A percentile compares a stretch with the other conserved stretches of the same genome.
Evolutionary conservation across 441 rosid species (phyloP).

Genomic region (Jatropha podagrica): DNA sequence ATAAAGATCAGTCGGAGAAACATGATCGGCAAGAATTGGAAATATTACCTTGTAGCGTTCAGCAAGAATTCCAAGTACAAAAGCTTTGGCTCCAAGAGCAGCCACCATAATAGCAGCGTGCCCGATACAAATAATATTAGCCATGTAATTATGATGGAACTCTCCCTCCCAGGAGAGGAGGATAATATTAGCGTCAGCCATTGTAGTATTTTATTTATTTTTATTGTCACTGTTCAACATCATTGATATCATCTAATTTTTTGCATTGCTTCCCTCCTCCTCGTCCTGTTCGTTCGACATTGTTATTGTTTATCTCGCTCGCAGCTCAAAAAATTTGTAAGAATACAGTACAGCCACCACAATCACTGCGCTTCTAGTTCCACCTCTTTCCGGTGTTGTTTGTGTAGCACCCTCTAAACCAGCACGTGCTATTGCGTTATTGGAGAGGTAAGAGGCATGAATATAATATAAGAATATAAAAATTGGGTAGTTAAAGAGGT

Average conservation of each 20-base stretch:
- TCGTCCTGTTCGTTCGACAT: not conserved
- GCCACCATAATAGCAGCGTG: constrained; percentile 12
- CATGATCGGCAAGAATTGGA: too few relatives aligned
- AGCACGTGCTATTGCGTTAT: too few relatives aligned
- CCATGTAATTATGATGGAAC: not conserved
- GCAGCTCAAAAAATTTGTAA: too few relatives aligned
- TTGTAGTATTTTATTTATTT: not conserved
- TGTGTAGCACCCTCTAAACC: too few relatives aligned
- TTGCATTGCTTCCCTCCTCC: not conserved
- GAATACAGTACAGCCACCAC: too few relatives aligned
- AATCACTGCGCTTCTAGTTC: too few relatives aligned
- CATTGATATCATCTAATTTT: not conserved
- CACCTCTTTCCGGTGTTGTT: too few relatives aligned
- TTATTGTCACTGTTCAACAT: not conserved
- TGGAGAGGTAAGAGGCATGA: too few relatives aligned
- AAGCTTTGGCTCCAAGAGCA: constrained; percentile 21
- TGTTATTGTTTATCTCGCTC: too few relatives aligned
- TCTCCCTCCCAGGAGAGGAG: not conserved
- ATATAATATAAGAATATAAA: too few relatives aligned
- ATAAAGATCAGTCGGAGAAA: too few relatives aligned
- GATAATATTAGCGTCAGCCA: not conserved
- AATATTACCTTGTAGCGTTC: constrained; percentile 23
- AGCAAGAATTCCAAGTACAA: constrained; percentile 24
- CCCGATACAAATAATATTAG: not conserved
- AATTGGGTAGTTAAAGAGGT: too few relatives aligned